Evolutionary conservation across 345 rosid species (phyloP), one percentile per base, ranked within the genome.

Genomic region (Salix arbutifolia): DNA sequence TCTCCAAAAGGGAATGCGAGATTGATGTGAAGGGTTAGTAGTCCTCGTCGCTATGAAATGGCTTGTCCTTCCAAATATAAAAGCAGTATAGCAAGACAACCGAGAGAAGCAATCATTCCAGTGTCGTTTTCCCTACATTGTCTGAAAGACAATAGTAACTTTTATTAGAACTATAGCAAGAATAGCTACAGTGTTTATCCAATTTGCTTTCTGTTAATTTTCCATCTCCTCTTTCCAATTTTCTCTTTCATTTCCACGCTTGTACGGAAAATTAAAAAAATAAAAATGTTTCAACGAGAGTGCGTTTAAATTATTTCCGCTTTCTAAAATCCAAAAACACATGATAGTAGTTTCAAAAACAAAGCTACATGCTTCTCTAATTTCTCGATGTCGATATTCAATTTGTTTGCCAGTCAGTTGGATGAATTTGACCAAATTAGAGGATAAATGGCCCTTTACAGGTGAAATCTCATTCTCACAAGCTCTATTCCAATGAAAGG

Each of bases 61-160:
- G 78, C 72, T 76, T 18, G 87, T 83, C 70, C 88, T 81, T 74
- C 82, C 83, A 31, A 89, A 67, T 8, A 91, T 67, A 31, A 86
- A 78, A 2, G 87, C 85, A 13, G 92, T 75, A 71, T 75, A 88
- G 11, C 90, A 86, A 78, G 90, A 85, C 37, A 85, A 84, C 28
- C 86, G 92, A 35, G 83, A 89, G 44, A 91, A 69, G 82, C 88
- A 85, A 67, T 65, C 94, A 91, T 90, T 74, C 82, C 83, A 67
- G 61, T 40, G 33, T 37, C 38, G 60, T n/a, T 21, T 40, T 38
- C 56, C 38, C 62, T 30, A n/a, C 9, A 48, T 70, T 70, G 14
- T 70, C 62, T 50, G 18, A 23, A 48, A 70, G 12, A 19, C 4
- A 25, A 60, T n/a, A 56, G 26, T 3, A 53, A 33, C 2, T 53